Evolutionary conservation across 2,329 filamentous ascomycete genomes (phyloP).

Genomic region (Acarospora socialis): DNA sequence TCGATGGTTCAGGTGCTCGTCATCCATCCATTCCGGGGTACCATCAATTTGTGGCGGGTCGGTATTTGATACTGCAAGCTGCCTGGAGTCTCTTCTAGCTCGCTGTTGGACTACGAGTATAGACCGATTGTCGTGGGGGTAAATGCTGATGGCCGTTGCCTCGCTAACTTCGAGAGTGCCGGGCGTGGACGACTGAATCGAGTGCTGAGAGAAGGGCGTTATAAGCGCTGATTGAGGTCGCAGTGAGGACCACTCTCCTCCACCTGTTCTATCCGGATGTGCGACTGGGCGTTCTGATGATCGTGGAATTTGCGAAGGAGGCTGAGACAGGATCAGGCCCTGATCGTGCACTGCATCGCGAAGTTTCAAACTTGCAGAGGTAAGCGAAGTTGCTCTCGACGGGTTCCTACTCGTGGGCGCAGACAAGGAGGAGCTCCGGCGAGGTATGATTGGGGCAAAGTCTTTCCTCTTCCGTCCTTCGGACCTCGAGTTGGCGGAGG

Average conservation of each 20-base stretch:
- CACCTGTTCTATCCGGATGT: conserved; percentile 23
- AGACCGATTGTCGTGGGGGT: conserved; percentile 49
- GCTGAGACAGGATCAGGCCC: conserved; percentile 15
- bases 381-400: conserved; percentile 23
- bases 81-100: conserved; percentile 16
- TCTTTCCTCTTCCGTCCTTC: conserved; percentile 19
- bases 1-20: too few relatives aligned
- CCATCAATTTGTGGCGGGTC: conserved; percentile 7
- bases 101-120: conserved; percentile 48
- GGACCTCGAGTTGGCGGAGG: conserved; percentile 11
- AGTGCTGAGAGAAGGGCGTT: conserved; percentile 33
- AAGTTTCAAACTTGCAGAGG: conserved; percentile 27
- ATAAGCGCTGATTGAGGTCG: conserved; percentile 35
- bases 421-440: conserved; percentile 31
- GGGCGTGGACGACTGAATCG: conserved; percentile 34
- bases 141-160: conserved; percentile 46
- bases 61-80: conserved; percentile 8
- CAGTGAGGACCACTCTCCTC: conserved; percentile 26
- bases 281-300: conserved; percentile 18
- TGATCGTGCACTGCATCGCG: conserved; percentile 14
- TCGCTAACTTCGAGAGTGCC: conserved; percentile 44
- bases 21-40: too few relatives aligned
- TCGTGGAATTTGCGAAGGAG: conserved; percentile 12
- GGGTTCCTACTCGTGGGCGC: conserved; percentile 31
- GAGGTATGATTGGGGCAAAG: conserved; percentile 23